A percentile compares a stretch with the other conserved stretches of the same genome.
phyloP scores from a whole-genome alignment of 257 asterid genomes.

The Scutellaria galericulata region DNA sequence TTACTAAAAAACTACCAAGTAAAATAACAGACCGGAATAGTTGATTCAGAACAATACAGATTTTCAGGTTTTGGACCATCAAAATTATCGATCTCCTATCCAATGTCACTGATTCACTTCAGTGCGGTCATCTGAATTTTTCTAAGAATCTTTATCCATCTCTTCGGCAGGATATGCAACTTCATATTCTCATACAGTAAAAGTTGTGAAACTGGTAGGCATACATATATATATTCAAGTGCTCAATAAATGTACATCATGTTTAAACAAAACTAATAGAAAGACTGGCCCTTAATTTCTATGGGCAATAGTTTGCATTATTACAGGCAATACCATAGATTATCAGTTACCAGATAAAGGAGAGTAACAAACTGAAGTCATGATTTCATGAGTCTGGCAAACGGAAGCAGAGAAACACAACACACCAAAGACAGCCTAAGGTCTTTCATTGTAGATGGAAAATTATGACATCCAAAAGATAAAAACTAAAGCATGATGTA shows the following conservation, averaged over 20 bases:
- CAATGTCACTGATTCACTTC: background rate
- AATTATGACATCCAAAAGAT: constrained; percentile 12
- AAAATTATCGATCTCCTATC: background rate
- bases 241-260: constrained; percentile 21
- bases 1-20: background rate
- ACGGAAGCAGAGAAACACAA: constrained; percentile 5
- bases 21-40: background rate
- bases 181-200: background rate
- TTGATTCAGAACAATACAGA: constrained; percentile 4
- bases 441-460: constrained; percentile 20
- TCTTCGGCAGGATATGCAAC: background rate
- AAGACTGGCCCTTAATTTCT: constrained; percentile 18
- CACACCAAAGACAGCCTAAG: constrained; percentile 13
- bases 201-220: background rate
- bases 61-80: constrained; percentile 23
- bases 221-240: constrained; percentile 12
- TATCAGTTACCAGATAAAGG: constrained; percentile 14
- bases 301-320: constrained; percentile 7
- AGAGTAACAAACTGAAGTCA: constrained; percentile 15
- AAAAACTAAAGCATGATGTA: constrained; percentile 6
- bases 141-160: background rate
- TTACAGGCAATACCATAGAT: background rate
- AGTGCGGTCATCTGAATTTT: constrained; percentile 3
- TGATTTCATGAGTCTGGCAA: constrained; percentile 16
- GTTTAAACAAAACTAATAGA: background rate